These are phyloP conservation scores for Penicillium macrosclerotiorum DNA, from an alignment of 495 filamentous ascomycete genomes.

Conservation along the genomic window DNA sequence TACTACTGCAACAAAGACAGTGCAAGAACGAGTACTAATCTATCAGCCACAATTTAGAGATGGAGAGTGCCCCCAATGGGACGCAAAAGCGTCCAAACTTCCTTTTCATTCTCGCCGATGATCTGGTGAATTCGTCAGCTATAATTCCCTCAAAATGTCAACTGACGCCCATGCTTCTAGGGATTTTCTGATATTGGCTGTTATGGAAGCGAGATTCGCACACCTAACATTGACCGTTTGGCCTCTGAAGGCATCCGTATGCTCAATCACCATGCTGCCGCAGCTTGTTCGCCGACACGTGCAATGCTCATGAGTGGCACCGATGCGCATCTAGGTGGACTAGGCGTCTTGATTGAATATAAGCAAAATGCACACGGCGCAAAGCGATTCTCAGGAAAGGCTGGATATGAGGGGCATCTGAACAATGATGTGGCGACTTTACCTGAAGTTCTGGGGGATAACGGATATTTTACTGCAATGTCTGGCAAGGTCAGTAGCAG, in stretches of 20 bases:
- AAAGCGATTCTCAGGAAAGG: conserved; percentile 6
- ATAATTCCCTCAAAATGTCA: no score
- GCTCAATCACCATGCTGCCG: conserved; percentile 32
- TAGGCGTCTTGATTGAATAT: conserved; percentile 27
- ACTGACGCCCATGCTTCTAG: no score
- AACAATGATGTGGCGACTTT: conserved; percentile 51
- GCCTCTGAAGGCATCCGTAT: conserved; percentile 31
- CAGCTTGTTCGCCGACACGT: conserved; percentile 35
- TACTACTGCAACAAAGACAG: no score
- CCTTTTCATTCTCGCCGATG: conserved; percentile 38
- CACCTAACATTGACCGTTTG: conserved; percentile 32
- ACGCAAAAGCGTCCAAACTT: conserved; percentile 29
- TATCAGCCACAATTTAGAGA: not conserved
- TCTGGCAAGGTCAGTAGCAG: conserved; percentile 44
- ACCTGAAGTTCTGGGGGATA: conserved; percentile 52
- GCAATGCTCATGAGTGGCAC: conserved; percentile 51
- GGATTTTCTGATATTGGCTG: conserved; percentile 34
- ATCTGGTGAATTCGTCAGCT: conserved; percentile 14
- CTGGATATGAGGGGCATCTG: conserved; percentile 55
- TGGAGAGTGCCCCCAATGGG: not conserved
- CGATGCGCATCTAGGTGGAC: conserved; percentile 43
- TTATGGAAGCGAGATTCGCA: conserved; percentile 33
- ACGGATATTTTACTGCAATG: conserved; percentile 53
- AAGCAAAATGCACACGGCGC: conserved; percentile 2
- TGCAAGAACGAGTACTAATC: not conserved